Percentiles rank a stretch among this genome's conserved stretches.
Conservation (phyloP, 2,329 filamentous ascomycete species). For the Sarocladiaceae sp. region DNA sequence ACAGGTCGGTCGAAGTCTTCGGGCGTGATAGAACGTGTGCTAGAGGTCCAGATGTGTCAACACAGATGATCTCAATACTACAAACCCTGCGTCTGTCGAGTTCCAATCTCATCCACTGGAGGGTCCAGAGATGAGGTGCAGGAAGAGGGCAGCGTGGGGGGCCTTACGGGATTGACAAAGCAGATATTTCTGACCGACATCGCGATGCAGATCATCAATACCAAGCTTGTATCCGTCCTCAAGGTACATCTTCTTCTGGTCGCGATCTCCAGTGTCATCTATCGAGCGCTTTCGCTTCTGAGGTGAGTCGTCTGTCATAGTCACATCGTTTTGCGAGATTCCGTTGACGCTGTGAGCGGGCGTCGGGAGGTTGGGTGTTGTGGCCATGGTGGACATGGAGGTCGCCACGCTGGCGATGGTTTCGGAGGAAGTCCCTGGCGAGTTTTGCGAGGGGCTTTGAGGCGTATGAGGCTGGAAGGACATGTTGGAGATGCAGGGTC, state of each 20-base stretch:
- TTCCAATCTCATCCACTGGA: constrained; percentile 17
- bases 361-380: constrained; percentile 53
- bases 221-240: constrained; percentile 53
- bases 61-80: constrained; percentile 24
- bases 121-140: constrained; percentile 16
- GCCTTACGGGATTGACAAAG: constrained; percentile 64
- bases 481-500: constrained; percentile 35
- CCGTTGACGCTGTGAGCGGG: constrained; percentile 61
- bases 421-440: constrained; percentile 50
- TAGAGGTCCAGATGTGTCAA: constrained; percentile 42
- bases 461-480: constrained; percentile 65
- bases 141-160: constrained; percentile 35
- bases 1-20: constrained; percentile 52
- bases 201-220: constrained; percentile 61
- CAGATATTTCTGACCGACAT: constrained; percentile 64
- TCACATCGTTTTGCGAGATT: constrained; percentile 38
- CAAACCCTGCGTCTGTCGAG: constrained; percentile 21
- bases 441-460: constrained; percentile 62
- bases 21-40: constrained; percentile 45
- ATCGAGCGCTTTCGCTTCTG: constrained; percentile 59
- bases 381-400: constrained; percentile 41
- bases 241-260: constrained; percentile 56
- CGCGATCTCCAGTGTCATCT: constrained; percentile 51
- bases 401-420: constrained; percentile 45
- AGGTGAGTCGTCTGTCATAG: constrained; percentile 48